Percentiles rank a stretch among this genome's conserved stretches.
These are phyloP conservation scores for Aspergillus proliferans DNA, from an alignment of 2,329 filamentous ascomycete species.

Conservation along the genomic window DNA sequence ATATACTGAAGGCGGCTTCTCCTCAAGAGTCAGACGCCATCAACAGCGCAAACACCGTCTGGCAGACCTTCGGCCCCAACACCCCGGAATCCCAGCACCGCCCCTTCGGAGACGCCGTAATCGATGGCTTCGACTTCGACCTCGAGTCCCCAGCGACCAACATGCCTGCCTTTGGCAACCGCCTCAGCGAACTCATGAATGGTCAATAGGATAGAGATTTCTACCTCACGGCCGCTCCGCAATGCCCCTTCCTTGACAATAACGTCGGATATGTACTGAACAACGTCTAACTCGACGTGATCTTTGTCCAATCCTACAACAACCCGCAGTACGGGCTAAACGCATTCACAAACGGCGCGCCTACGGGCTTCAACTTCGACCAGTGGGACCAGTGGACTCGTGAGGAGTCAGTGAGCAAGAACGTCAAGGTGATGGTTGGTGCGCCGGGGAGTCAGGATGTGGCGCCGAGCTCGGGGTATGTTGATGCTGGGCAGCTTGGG, in stretches of 20 bases:
- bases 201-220: constrained; percentile 44
- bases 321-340: constrained; percentile 56
- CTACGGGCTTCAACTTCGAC: constrained; percentile 56
- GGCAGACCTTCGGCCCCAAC: constrained; percentile 60
- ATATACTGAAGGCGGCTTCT: constrained; percentile 63
- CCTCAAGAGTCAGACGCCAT: constrained; percentile 45
- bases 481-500: constrained; percentile 41
- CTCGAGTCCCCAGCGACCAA: constrained; percentile 58
- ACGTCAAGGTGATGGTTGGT: constrained; percentile 59
- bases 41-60: constrained; percentile 56
- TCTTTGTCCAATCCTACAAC: constrained; percentile 64
- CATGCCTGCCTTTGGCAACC: constrained; percentile 55
- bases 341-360: constrained; percentile 45
- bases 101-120: constrained; percentile 59
- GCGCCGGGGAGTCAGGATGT: constrained; percentile 48
- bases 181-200: constrained; percentile 53
- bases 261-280: constrained; percentile 53
- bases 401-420: constrained; percentile 48
- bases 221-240: constrained; percentile 60
- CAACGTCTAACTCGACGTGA: constrained; percentile 53
- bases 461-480: constrained; percentile 53
- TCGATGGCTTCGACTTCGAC: constrained; percentile 75
- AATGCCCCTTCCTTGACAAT: constrained; percentile 60
- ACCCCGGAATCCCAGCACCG: constrained; percentile 29
- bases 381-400: constrained; percentile 63